A percentile compares a stretch with the other conserved stretches of the same genome.
These are phyloP conservation scores for Yarrowia galli DNA, from an alignment of 1,139 yeast species.

Conservation along the genomic window DNA sequence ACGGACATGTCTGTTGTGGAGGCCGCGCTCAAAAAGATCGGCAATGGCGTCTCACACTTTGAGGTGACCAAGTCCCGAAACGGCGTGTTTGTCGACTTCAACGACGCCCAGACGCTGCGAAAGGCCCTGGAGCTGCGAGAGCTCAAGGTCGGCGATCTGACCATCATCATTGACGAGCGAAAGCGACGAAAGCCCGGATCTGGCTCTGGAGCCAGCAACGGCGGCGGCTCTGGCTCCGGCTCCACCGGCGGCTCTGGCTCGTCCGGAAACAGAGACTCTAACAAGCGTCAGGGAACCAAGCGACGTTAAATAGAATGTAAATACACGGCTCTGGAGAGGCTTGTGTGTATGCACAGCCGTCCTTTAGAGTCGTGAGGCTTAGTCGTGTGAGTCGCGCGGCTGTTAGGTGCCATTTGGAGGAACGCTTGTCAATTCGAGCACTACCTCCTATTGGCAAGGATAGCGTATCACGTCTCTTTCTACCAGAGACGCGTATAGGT, in stretches of 20 bases:
- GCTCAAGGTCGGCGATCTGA: constrained; percentile 48
- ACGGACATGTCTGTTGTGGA: constrained; percentile 48
- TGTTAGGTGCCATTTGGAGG: neutral
- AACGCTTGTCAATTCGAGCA: neutral
- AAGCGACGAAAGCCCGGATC: constrained; percentile 44
- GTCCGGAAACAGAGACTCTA: constrained; percentile 31
- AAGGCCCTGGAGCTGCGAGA: constrained; percentile 49
- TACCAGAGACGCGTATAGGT: neutral
- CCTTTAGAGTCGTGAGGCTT: neutral
- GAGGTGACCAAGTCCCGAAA: constrained; percentile 50
- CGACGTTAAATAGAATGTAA: constrained; percentile 28
- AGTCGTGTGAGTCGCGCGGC: constrained; percentile 13
- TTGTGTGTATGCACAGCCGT: neutral
- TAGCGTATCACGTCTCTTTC: neutral
- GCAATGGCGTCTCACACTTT: constrained; percentile 49
- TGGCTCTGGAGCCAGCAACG: constrained; percentile 2
- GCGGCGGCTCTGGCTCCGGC: neutral
- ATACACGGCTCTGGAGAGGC: neutral
- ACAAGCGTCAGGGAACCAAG: constrained; percentile 38
- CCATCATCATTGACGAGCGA: constrained; percentile 49
- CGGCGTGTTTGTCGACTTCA: constrained; percentile 54
- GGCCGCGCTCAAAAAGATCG: constrained; percentile 49
- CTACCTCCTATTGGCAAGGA: neutral
- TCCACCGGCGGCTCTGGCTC: constrained; percentile 3
- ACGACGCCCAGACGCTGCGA: constrained; percentile 49